phyloP scores from a whole-genome alignment of 2,329 filamentous ascomycete genomes.

The Claviceps digitariae region DNA sequence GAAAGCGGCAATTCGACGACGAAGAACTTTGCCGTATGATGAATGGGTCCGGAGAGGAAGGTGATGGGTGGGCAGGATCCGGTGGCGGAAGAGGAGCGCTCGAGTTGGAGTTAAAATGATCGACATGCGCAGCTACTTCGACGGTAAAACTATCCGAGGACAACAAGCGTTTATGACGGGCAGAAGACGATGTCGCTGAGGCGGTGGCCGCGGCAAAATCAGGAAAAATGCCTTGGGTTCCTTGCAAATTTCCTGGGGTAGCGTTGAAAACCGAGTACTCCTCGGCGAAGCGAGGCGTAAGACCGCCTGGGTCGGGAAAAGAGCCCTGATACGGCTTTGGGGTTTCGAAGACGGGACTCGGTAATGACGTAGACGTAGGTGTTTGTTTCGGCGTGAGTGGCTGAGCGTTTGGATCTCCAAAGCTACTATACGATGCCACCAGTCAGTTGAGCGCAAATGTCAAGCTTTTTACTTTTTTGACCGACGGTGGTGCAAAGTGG shows the following conservation, averaged over 20 bases:
- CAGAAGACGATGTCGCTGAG: conserved; percentile 22
- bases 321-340: conserved; percentile 34
- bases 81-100: conserved; percentile 44
- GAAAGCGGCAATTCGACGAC: conserved; percentile 14
- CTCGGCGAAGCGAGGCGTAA: conserved; percentile 50
- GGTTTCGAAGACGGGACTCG: conserved; percentile 44
- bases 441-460: conserved; percentile 21
- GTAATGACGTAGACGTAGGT: conserved; percentile 37
- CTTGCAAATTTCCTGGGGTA: conserved; percentile 45
- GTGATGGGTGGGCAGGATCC: conserved; percentile 42
- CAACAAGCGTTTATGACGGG: conserved; percentile 35
- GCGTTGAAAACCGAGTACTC: conserved; percentile 53
- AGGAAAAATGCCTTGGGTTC: conserved; percentile 29
- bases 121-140: conserved; percentile 47
- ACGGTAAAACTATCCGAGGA: conserved; percentile 34
- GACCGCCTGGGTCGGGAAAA: conserved; percentile 36
- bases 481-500: conserved; percentile 6
- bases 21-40: conserved; percentile 17
- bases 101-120: conserved; percentile 42
- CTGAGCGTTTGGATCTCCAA: conserved; percentile 50
- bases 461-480: not conserved
- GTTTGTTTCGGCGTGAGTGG: conserved; percentile 46
- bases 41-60: conserved; percentile 40
- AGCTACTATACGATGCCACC: conserved; percentile 28
- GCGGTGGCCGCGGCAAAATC: conserved; percentile 26